phyloP scores from a whole-genome alignment of 768 basidiomycete genomes.

The Leccinum truebloodii region DNA sequence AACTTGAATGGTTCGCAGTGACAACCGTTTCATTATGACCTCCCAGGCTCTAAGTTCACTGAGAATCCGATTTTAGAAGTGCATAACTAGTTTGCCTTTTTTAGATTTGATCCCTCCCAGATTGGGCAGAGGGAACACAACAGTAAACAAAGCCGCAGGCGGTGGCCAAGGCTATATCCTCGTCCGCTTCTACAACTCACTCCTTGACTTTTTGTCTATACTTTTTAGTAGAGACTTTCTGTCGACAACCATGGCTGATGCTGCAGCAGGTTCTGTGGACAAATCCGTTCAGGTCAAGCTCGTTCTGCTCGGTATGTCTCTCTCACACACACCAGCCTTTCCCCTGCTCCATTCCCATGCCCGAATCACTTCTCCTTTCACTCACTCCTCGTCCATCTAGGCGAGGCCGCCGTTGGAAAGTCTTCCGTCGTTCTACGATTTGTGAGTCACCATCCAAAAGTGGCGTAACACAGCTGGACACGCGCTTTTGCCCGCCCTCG shows the following conservation, averaged over 20 bases:
- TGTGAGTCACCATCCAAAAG: slow-evolving; percentile 49
- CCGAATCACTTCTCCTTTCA: neutral
- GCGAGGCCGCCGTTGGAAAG: slow-evolving; percentile 98
- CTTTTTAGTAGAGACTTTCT: slow-evolving; percentile 6
- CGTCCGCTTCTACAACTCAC: neutral
- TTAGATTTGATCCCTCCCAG: slow-evolving; percentile 1
- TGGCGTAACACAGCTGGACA: slow-evolving; percentile 7
- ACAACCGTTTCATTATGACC: neutral
- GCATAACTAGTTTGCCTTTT: neutral
- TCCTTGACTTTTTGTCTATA: slow-evolving; percentile 2
- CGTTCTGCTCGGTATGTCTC: slow-evolving; percentile 80
- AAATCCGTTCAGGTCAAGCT: slow-evolving; percentile 98
- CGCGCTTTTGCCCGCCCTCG: neutral
- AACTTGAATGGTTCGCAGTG: neutral
- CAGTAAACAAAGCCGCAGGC: slow-evolving; percentile 21
- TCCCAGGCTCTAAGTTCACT: neutral
- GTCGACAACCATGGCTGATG: slow-evolving; percentile 60
- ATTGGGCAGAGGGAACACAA: slow-evolving; percentile 19
- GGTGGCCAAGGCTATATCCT: neutral
- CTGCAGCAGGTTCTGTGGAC: slow-evolving; percentile 72
- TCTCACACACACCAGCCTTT: neutral
- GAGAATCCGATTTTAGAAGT: neutral
- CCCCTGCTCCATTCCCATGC: neutral
- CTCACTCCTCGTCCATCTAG: slow-evolving; percentile 40
- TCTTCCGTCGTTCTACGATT: slow-evolving; percentile 98